A percentile compares a stretch with the other conserved stretches of the same genome.
Conservation (phyloP, 163 green algal species). For the Prototheca wickerhamii region DNA sequence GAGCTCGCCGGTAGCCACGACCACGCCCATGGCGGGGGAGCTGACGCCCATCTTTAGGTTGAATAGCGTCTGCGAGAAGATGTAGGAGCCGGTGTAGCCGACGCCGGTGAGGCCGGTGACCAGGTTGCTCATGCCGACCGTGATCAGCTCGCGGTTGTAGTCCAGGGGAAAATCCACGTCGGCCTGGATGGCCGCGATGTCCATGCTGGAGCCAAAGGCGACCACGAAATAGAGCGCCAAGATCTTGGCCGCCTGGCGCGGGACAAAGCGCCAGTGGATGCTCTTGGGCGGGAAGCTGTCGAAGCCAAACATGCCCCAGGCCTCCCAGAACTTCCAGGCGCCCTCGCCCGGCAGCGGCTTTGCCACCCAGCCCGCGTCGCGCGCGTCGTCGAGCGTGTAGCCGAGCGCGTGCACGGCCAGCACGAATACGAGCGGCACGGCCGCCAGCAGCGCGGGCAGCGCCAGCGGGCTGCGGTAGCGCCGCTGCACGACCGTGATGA, state of each 20-base stretch:
- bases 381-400: slow-evolving; percentile 38
- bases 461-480: slow-evolving; percentile 32
- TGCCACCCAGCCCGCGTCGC: slow-evolving; percentile 54
- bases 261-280: slow-evolving; percentile 45
- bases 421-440: slow-evolving; percentile 50
- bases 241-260: slow-evolving; percentile 32
- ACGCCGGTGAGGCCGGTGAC: slow-evolving; percentile 23
- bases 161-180: slow-evolving; percentile 45
- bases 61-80: slow-evolving; percentile 67
- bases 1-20: slow-evolving; percentile 43
- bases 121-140: slow-evolving; percentile 45
- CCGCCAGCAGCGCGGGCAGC: slow-evolving; percentile 49
- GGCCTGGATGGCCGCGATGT: slow-evolving; percentile 53
- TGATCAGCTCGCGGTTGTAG: slow-evolving; percentile 78
- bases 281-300: slow-evolving; percentile 29
- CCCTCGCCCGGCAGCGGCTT: slow-evolving; percentile 9
- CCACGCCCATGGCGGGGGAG: slow-evolving; percentile 43
- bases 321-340: slow-evolving; percentile 35
- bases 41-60: slow-evolving; percentile 55
- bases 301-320: slow-evolving; percentile 32
- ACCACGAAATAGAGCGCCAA: slow-evolving; percentile 72
- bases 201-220: slow-evolving; percentile 72
- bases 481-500: slow-evolving; percentile 14
- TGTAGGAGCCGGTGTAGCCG: slow-evolving; percentile 53
- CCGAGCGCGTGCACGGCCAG: slow-evolving; percentile 34